phyloP scores from a whole-genome alignment of 2,329 filamentous ascomycete genomes.

The Penicillium psychrosexuale region DNA sequence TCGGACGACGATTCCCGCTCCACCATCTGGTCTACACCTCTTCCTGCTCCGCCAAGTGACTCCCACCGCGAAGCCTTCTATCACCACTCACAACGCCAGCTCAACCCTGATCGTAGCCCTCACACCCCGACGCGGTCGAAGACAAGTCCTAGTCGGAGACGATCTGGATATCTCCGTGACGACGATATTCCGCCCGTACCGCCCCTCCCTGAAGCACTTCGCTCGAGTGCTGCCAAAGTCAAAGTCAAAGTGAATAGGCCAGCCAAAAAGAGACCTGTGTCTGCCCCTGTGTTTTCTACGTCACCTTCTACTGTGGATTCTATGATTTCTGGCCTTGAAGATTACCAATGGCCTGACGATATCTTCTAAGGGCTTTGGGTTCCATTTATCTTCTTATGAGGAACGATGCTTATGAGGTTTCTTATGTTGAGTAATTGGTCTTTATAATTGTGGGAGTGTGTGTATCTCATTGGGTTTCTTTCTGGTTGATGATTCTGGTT shows the following conservation, averaged over 20 bases:
- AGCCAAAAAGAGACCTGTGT: slow-evolving; percentile 20
- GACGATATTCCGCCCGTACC: slow-evolving; percentile 42
- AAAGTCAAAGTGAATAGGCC: slow-evolving; percentile 24
- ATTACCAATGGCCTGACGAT: slow-evolving; percentile 46
- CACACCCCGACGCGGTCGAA: slow-evolving; percentile 17
- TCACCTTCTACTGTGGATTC: slow-evolving; percentile 8
- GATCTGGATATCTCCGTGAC: slow-evolving; percentile 17
- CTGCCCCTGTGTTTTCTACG: slow-evolving; percentile 5
- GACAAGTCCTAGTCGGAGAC: slow-evolving; percentile 14
- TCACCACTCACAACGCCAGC: slow-evolving; percentile 23
- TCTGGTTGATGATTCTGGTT: neutral
- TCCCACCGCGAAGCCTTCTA: slow-evolving; percentile 13
- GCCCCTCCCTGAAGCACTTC: slow-evolving; percentile 37
- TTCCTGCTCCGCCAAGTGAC: slow-evolving; percentile 10
- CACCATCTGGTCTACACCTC: slow-evolving; percentile 14
- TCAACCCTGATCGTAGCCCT: slow-evolving; percentile 21
- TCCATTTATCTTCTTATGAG: neutral
- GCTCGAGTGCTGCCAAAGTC: slow-evolving; percentile 28
- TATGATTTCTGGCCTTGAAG: slow-evolving; percentile 15
- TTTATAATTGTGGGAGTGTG: neutral
- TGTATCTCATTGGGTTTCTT: neutral
- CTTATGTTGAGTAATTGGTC: neutral
- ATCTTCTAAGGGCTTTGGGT: slow-evolving; percentile 34
- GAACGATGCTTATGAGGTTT: neutral
- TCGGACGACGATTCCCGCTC: neutral